Conservation (phyloP, 345 rosid species). For the Lumnitzera racemosa region DNA sequence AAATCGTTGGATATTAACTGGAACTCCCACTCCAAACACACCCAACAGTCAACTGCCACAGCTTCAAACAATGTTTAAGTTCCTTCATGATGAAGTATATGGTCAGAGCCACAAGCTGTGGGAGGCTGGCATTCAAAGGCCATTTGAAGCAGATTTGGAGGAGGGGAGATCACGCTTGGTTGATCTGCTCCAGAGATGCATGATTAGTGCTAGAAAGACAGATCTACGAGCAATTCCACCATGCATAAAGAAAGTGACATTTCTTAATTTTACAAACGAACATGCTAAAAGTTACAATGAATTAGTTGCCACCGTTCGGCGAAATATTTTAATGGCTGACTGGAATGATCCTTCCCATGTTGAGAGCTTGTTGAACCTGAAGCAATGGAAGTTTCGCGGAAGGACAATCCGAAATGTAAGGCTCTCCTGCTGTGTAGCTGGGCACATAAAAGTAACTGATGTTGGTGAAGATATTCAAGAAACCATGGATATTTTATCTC, state of each 20-base stretch:
- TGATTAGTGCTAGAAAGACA: constrained; percentile 91
- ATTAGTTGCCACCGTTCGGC: constrained; percentile 80
- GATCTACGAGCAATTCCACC: constrained; percentile 90
- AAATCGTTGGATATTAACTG: constrained; percentile 89
- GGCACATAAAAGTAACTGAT: constrained; percentile 78
- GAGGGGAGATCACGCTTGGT: constrained; percentile 72
- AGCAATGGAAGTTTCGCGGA: constrained; percentile 89
- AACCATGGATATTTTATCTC: constrained; percentile 77
- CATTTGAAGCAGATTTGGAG: constrained; percentile 88
- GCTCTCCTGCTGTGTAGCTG: constrained; percentile 95
- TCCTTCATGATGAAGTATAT: constrained; percentile 88
- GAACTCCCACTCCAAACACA: constrained; percentile 91
- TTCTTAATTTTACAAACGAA: constrained; percentile 61
- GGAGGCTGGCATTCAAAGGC: constrained; percentile 88
- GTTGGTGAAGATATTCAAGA: constrained; percentile 92
- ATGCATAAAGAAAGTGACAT: constrained; percentile 73
- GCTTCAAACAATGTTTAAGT: constrained; percentile 85
- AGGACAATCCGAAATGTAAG: constrained; percentile 71
- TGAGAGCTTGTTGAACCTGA: constrained; percentile 90
- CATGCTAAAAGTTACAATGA: constrained; percentile 95
- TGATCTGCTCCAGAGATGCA: constrained; percentile 72
- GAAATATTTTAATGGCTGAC: constrained; percentile 90
- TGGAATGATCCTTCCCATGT: constrained; percentile 99
- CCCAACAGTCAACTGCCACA: constrained; percentile 80
- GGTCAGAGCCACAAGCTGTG: constrained; percentile 75